Conservation (phyloP, 495 filamentous ascomycete species). For the Lophium mytilinum region DNA sequence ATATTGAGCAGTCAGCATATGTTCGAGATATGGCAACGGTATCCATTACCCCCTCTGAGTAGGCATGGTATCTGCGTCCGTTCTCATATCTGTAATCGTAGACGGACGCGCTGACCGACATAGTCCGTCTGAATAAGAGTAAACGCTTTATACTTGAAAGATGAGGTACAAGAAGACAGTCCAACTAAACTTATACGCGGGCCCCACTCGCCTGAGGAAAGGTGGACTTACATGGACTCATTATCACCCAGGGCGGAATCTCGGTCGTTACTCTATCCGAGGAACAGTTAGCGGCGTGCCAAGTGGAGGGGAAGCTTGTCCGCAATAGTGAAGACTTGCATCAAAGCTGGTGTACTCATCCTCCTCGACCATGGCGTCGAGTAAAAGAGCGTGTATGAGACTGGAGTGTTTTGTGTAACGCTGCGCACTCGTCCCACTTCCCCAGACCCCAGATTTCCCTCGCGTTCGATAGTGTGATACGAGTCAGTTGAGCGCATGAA, state of each 20-base stretch:
- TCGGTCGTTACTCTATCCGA: neutral
- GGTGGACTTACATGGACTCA: neutral
- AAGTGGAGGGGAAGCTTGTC: neutral
- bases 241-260: neutral
- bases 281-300: neutral
- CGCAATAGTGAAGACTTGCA: neutral
- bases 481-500: too few relatives aligned
- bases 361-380: neutral
- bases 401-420: too few relatives aligned
- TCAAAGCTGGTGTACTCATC: neutral
- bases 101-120: constrained; percentile 14
- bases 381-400: too few relatives aligned
- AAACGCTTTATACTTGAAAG: too few relatives aligned
- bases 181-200: too few relatives aligned
- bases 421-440: too few relatives aligned
- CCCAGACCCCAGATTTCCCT: too few relatives aligned
- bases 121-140: constrained; percentile 7
- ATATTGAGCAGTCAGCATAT: neutral
- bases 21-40: too few relatives aligned
- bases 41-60: constrained; percentile 48
- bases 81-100: constrained; percentile 35
- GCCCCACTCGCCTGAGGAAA: neutral
- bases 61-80: constrained; percentile 50
- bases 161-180: too few relatives aligned
- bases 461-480: too few relatives aligned